A percentile compares a stretch with the other conserved stretches of the same genome.
These are phyloP conservation scores for Holtermannia corniformis DNA, from an alignment of 768 basidiomycete species.

Conservation along the genomic window DNA sequence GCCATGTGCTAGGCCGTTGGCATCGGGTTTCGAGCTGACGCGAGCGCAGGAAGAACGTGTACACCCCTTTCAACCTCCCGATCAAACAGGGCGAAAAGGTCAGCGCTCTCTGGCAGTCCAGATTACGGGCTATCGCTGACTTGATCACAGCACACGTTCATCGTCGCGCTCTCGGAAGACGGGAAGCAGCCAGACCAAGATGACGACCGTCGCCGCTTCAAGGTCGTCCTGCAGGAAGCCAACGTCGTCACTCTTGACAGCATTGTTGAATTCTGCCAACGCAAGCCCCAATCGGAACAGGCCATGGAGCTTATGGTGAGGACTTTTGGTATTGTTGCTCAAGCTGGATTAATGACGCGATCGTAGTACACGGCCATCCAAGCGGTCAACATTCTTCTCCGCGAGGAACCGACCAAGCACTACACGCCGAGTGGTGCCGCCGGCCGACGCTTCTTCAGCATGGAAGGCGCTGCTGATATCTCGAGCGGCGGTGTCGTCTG, in stretches of 20 bases:
- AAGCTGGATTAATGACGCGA: background rate
- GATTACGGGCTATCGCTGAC: too few relatives aligned
- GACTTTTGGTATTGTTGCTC: slow-evolving; percentile 1
- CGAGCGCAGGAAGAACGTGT: slow-evolving; percentile 32
- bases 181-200: slow-evolving; percentile 20
- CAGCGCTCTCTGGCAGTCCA: too few relatives aligned
- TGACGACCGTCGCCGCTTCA: slow-evolving; percentile 29
- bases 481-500: slow-evolving; percentile 38
- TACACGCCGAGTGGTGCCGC: slow-evolving; percentile 36
- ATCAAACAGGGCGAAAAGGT: slow-evolving; percentile 3
- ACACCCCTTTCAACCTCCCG: slow-evolving; percentile 28
- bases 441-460: slow-evolving; percentile 38
- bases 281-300: slow-evolving; percentile 26
- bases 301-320: slow-evolving; percentile 26
- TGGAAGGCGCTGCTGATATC: slow-evolving; percentile 27
- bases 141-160: slow-evolving; percentile 12
- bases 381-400: slow-evolving; percentile 40
- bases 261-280: slow-evolving; percentile 31
- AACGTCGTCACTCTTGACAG: slow-evolving; percentile 28
- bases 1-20: background rate
- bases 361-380: slow-evolving; percentile 18
- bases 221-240: slow-evolving; percentile 33
- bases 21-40: background rate
- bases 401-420: slow-evolving; percentile 26
- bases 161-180: slow-evolving; percentile 19